A percentile compares a stretch with the other conserved stretches of the same genome.
Evolutionary conservation across 1,139 yeast species (phyloP).

Genomic region (Kurtzmaniella quercitrusa): DNA sequence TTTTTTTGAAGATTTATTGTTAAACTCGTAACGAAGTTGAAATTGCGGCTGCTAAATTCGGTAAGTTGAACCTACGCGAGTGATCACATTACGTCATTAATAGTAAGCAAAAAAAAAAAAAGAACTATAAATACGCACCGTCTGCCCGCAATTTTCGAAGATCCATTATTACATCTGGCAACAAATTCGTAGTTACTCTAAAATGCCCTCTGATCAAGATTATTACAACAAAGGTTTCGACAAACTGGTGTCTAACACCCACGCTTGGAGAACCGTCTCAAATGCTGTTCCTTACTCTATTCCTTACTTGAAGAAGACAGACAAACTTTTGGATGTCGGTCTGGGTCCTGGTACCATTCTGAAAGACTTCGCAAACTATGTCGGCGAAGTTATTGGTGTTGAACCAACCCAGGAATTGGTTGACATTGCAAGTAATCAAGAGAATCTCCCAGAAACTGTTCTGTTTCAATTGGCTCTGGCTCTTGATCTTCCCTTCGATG

Average conservation of each 20-base stretch:
- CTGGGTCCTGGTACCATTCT: constrained; percentile 43
- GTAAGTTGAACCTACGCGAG: too few species aligned
- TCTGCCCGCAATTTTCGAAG: background rate
- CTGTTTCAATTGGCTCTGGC: constrained; percentile 27
- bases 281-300: constrained; percentile 26
- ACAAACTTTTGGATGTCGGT: constrained; percentile 36
- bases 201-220: constrained; percentile 14
- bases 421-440: constrained; percentile 19
- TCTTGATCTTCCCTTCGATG: constrained; percentile 28
- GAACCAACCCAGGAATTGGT: constrained; percentile 30
- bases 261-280: constrained; percentile 31
- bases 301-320: constrained; percentile 22
- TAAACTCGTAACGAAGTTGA: too few species aligned
- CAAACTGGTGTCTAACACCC: constrained; percentile 23
- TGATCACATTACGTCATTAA: background rate
- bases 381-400: constrained; percentile 30
- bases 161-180: background rate
- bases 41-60: background rate
- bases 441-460: constrained; percentile 17
- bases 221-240: constrained; percentile 23
- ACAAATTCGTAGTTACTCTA: background rate
- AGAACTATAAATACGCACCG: background rate
- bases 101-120: background rate
- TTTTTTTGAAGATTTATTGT: too few species aligned
- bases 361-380: constrained; percentile 28